A percentile compares a stretch with the other conserved stretches of the same genome.
Conservation (phyloP, 352 stramenopile genomes). For the Pythium brassicae region DNA sequence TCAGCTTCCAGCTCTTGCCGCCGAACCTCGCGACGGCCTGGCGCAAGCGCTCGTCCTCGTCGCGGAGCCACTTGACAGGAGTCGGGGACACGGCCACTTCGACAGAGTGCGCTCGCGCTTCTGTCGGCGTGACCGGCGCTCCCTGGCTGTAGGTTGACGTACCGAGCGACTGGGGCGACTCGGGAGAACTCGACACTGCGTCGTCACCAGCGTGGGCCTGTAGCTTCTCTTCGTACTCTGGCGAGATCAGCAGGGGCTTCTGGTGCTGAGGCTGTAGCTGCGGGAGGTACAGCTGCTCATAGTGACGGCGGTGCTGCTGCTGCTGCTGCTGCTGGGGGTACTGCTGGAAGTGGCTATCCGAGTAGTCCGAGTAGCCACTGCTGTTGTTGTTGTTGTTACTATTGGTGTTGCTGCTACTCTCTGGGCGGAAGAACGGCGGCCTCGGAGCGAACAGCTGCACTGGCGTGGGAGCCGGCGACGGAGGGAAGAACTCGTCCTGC, state of each 20-base stretch:
- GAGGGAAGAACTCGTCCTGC: not conserved
- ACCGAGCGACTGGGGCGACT: not conserved
- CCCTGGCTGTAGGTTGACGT: not conserved
- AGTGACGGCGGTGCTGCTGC: not conserved
- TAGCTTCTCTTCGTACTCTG: not conserved
- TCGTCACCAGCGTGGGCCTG: not conserved
- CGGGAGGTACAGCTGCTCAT: not conserved
- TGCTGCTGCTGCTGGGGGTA: not conserved
- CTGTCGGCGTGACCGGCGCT: not conserved
- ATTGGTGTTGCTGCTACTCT: not conserved
- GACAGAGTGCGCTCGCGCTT: not conserved
- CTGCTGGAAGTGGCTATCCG: not conserved
- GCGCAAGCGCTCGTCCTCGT: slow-evolving; percentile 88
- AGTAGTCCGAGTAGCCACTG: not conserved
- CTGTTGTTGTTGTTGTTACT: slow-evolving; percentile 3
- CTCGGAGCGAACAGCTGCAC: not conserved
- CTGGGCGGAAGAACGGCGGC: slow-evolving; percentile 2
- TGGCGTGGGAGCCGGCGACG: not conserved
- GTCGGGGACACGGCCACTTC: slow-evolving; percentile 4
- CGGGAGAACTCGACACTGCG: not conserved
- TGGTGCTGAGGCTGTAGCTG: not conserved
- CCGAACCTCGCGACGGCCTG: slow-evolving; percentile 88
- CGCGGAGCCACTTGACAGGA: slow-evolving; percentile 78
- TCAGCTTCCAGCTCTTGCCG: slow-evolving; percentile 94
- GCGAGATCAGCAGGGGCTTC: not conserved